Evolutionary conservation across 2,329 filamentous ascomycete genomes (phyloP).

Genomic region (Ophidiomyces ophidiicola): DNA sequence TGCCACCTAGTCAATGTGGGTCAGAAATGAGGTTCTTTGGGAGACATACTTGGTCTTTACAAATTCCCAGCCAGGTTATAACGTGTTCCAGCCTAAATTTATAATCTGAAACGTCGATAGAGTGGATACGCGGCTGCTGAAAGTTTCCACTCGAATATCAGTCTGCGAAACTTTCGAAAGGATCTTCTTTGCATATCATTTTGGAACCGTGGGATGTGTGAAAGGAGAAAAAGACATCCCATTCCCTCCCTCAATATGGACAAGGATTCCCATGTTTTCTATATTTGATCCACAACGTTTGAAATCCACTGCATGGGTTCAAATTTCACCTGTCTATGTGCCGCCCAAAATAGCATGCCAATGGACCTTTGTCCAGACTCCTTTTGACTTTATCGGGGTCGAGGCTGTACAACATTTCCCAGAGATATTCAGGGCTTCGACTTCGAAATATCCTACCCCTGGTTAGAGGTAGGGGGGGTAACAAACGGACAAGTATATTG

Average conservation of each 20-base stretch:
- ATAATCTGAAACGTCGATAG: conserved; percentile 48
- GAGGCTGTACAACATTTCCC: conserved; percentile 49
- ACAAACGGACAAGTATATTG: too few species aligned
- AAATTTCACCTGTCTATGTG: conserved; percentile 62
- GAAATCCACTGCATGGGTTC: conserved; percentile 59
- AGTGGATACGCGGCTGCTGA: conserved; percentile 28
- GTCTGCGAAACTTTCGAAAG: background rate
- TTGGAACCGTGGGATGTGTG: conserved; percentile 31
- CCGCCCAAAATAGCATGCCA: conserved; percentile 60
- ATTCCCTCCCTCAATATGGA: conserved; percentile 38
- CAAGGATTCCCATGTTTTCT: conserved; percentile 53
- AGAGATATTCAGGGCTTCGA: conserved; percentile 53
- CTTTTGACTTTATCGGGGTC: conserved; percentile 53
- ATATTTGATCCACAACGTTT: conserved; percentile 50
- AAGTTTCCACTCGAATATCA: conserved; percentile 29
- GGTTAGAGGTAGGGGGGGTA: too few species aligned
- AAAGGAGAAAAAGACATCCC: conserved; percentile 36
- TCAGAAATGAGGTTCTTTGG: conserved; percentile 59
- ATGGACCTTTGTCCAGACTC: conserved; percentile 63
- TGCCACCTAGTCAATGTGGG: conserved; percentile 59
- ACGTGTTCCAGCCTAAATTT: conserved; percentile 49
- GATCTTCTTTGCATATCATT: conserved; percentile 37
- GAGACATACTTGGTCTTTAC: conserved; percentile 52
- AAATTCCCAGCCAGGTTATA: conserved; percentile 54
- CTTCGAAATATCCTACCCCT: conserved; percentile 62